Conservation (phyloP, 2,329 filamentous ascomycete genomes). For the Alternaria sp. region DNA sequence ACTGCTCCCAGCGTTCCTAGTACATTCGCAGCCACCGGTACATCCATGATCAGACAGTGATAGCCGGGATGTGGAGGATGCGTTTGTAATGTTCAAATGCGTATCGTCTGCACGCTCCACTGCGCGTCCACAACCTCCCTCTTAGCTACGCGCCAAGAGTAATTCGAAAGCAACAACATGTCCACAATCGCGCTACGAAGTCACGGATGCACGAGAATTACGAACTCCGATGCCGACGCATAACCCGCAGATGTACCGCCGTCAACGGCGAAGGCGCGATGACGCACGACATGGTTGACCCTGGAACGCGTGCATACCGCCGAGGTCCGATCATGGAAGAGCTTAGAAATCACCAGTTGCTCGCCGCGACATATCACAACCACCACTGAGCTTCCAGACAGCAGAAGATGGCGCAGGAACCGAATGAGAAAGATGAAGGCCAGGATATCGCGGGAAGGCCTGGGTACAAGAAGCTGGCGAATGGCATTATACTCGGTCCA, state of each 20-base stretch:
- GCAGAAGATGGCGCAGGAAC: conserved; percentile 29
- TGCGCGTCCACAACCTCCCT: background rate
- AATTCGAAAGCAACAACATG: background rate
- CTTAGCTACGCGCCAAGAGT: background rate
- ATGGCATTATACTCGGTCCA: conserved; percentile 75
- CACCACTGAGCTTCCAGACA: background rate
- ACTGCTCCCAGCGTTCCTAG: conserved; percentile 67
- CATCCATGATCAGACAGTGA: conserved; percentile 54
- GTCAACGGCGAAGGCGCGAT: background rate
- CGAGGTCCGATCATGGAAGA: conserved; percentile 17
- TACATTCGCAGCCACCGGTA: conserved; percentile 62
- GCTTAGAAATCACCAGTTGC: conserved; percentile 28
- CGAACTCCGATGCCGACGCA: background rate
- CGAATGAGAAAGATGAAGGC: conserved; percentile 30
- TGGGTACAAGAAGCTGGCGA: conserved; percentile 64
- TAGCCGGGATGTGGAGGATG: background rate
- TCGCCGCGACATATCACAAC: background rate
- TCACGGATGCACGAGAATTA: background rate
- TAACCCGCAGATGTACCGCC: background rate
- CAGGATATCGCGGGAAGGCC: conserved; percentile 34
- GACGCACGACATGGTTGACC: conserved; percentile 14
- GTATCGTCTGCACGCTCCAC: background rate
- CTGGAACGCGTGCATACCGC: conserved; percentile 7
- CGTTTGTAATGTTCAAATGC: background rate
- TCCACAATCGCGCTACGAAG: background rate